Evolutionary conservation across 1,139 yeast species (phyloP), one percentile per base, ranked within the genome.

Genomic region (Lodderomyces beijingensis): DNA sequence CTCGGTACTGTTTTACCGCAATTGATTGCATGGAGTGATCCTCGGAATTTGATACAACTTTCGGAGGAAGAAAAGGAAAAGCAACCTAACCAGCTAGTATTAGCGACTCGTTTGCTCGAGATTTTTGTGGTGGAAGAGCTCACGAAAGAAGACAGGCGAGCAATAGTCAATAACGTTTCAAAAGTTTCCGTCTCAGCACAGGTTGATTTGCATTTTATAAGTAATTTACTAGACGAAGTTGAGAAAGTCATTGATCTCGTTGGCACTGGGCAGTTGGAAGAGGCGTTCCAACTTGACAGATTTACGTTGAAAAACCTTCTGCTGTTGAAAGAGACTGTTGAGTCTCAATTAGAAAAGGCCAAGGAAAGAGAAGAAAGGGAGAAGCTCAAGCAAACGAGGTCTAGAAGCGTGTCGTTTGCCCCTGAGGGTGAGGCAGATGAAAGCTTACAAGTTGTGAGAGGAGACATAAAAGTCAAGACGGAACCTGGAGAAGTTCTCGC

Each of bases 11-110:
- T 87, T 2, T 59, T 85, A 17, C 89, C 83, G 43, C 95, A 86
- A 49, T 57, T 89, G 30, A 64, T 84, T 17, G 78, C 80, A 46
- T 86, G 96, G 95, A 83, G 95, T 24, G 93, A 88, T 53, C 95
- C 96, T 0, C 59, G 61, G 28, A 78, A 80, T 44, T 62, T 84
- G 8, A 89, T 79, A 3, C 74, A 75, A 36, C 57, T 64, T 31
- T 52, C 63, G 1, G 65, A 65, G 8, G 72, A 59, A 3, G 67
- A 61, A 3, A 51, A 64, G 12, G 50, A 51, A 4, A 73, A 77
- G 19, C 26, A 22, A 9, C 56, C 71, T 6, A 61, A 75, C 4
- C 94, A 83, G 45, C 53, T 79, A 5, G 69, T 70, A 48, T 76
- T 83, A 42, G 76, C 79, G 1, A 57, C 70, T 23, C 79, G 77